Conservation (phyloP, 768 basidiomycete genomes). For the Leccinum incarnatum region DNA sequence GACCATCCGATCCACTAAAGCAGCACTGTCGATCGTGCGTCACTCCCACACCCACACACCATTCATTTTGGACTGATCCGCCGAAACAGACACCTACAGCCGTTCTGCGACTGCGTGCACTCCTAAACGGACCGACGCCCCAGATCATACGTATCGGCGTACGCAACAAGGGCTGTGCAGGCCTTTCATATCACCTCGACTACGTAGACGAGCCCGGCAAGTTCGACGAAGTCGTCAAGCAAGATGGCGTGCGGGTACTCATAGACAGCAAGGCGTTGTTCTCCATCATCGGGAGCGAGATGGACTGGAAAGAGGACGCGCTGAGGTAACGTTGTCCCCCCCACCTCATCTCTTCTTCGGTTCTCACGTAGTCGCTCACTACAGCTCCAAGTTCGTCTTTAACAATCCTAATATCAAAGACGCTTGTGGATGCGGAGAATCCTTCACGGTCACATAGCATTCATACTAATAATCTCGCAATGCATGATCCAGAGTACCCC, state of each 20-base stretch:
- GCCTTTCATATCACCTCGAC: slow-evolving; percentile 80
- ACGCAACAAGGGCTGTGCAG: slow-evolving; percentile 97
- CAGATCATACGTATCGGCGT: slow-evolving; percentile 94
- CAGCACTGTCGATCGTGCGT: slow-evolving; percentile 71
- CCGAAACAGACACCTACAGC: slow-evolving; percentile 70
- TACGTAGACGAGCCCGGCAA: slow-evolving; percentile 87
- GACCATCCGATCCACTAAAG: slow-evolving; percentile 67
- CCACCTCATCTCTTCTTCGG: neutral
- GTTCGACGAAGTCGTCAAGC: slow-evolving; percentile 96
- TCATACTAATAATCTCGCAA: slow-evolving; percentile 4
- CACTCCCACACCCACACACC: neutral
- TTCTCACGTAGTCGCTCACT: neutral
- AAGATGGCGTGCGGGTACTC: slow-evolving; percentile 90
- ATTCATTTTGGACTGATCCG: neutral
- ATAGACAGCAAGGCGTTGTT: slow-evolving; percentile 97
- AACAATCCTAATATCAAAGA: slow-evolving; percentile 94
- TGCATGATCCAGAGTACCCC: slow-evolving; percentile 14
- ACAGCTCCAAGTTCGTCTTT: slow-evolving; percentile 76
- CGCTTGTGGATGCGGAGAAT: slow-evolving; percentile 94
- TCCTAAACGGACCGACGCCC: slow-evolving; percentile 81
- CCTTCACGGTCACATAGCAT: slow-evolving; percentile 59
- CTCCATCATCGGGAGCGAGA: slow-evolving; percentile 96
- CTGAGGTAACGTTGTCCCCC: slow-evolving; percentile 53
- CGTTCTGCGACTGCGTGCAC: slow-evolving; percentile 63
- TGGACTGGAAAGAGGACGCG: slow-evolving; percentile 96